Conservation (phyloP, 257 asterid genomes). For the Hygrophila difformis region DNA sequence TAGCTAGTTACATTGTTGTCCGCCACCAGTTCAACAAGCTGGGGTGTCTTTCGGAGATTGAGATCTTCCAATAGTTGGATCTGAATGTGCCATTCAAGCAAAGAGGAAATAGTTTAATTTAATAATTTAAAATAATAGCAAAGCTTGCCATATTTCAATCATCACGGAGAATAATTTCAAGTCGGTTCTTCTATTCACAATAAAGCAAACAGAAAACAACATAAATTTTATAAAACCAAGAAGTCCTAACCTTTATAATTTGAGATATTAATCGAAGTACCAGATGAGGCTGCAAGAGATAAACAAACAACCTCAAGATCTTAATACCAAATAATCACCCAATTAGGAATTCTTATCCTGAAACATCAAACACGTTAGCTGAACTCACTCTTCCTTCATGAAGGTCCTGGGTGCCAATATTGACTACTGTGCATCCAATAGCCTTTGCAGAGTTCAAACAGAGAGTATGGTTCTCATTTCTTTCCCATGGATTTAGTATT, state of each 20-base stretch:
- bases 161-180: no score
- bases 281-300: slow-evolving; percentile 78
- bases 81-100: slow-evolving; percentile 21
- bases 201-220: no score
- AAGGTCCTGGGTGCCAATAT: slow-evolving; percentile 83
- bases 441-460: slow-evolving; percentile 98
- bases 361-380: no score
- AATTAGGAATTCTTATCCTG: neutral
- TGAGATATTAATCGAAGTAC: slow-evolving; percentile 85
- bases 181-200: no score
- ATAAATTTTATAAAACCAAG: no score
- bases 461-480: slow-evolving; percentile 84
- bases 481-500: no score
- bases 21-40: slow-evolving; percentile 86
- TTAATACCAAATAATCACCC: slow-evolving; percentile 5
- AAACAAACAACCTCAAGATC: no score
- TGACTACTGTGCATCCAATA: slow-evolving; percentile 93
- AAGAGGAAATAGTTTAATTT: no score
- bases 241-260: slow-evolving; percentile 86
- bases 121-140: no score
- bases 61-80: slow-evolving; percentile 90
- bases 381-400: slow-evolving; percentile 85
- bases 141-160: neutral
- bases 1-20: no score
- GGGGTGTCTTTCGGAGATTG: slow-evolving; percentile 84